Conservation (phyloP, 1,284 basidiomycete species). For the Trichosporon asahii region DNA sequence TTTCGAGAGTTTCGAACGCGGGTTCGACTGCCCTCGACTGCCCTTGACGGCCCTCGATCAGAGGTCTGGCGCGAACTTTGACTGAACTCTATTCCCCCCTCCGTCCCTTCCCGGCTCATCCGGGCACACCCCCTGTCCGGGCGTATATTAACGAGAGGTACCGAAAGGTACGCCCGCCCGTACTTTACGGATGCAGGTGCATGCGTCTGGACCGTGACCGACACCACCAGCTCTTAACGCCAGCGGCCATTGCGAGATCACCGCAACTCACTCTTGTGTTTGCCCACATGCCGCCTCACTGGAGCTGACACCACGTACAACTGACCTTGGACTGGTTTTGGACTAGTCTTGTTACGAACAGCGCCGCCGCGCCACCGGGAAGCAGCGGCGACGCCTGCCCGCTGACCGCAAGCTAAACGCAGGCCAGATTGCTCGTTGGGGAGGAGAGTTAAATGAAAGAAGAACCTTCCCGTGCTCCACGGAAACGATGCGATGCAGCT, state of each 20-base stretch:
- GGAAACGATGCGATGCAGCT: neutral
- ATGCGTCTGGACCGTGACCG: too few species aligned
- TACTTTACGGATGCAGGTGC: too few species aligned
- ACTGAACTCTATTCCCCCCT: neutral
- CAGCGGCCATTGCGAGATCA: too few species aligned
- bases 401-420: neutral
- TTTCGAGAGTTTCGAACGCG: neutral
- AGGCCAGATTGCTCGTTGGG: too few species aligned
- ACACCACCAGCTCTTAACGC: too few species aligned
- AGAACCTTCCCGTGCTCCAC: neutral
- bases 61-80: constrained; percentile 1
- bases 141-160: neutral
- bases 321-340: neutral
- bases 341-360: neutral
- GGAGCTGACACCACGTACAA: too few species aligned
- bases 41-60: neutral
- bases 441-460: neutral
- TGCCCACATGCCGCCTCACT: neutral
- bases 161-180: neutral
- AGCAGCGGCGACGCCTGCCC: neutral
- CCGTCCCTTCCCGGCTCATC: neutral
- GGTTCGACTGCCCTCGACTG: neutral
- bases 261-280: too few species aligned
- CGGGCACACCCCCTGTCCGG: too few species aligned
- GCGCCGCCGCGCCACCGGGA: too few species aligned